A percentile compares a stretch with the other conserved stretches of the same genome.
Evolutionary conservation across 1,284 basidiomycete genomes (phyloP).

Genomic region (Leccinum holopus): DNA sequence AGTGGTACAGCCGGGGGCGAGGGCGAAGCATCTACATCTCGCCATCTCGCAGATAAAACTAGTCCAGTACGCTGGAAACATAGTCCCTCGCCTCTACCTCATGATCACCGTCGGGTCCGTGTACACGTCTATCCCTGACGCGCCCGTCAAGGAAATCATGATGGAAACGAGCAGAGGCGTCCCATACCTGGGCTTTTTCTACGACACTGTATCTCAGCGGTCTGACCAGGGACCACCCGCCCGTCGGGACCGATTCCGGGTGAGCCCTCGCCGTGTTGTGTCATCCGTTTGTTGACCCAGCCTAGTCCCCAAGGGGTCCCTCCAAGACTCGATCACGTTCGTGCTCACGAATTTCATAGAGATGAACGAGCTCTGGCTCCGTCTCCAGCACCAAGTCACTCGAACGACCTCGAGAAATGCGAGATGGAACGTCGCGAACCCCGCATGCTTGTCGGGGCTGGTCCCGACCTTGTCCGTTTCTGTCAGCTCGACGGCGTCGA

Average conservation of each 20-base stretch:
- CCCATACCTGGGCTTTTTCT: constrained; percentile 91
- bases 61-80: constrained; percentile 94
- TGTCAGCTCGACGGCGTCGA: too few species aligned
- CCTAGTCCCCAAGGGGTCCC: constrained; percentile 82
- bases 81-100: constrained; percentile 91
- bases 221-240: constrained; percentile 92
- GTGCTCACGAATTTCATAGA: constrained; percentile 97
- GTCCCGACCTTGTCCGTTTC: too few species aligned
- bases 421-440: too few species aligned
- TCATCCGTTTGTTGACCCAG: not conserved
- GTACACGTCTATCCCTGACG: constrained; percentile 95
- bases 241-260: constrained; percentile 79
- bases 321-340: constrained; percentile 71
- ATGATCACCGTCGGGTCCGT: constrained; percentile 99
- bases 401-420: constrained; percentile 55
- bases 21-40: too few species aligned
- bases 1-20: too few species aligned
- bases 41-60: constrained; percentile 92
- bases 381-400: constrained; percentile 93
- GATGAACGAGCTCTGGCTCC: constrained; percentile 99
- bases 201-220: constrained; percentile 90
- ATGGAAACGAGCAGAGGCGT: constrained; percentile 98
- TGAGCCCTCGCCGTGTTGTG: constrained; percentile 40
- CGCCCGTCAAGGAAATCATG: constrained; percentile 95
- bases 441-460: too few species aligned